Conservation (phyloP, 768 basidiomycete genomes). For the Leccinum rimulosum region DNA sequence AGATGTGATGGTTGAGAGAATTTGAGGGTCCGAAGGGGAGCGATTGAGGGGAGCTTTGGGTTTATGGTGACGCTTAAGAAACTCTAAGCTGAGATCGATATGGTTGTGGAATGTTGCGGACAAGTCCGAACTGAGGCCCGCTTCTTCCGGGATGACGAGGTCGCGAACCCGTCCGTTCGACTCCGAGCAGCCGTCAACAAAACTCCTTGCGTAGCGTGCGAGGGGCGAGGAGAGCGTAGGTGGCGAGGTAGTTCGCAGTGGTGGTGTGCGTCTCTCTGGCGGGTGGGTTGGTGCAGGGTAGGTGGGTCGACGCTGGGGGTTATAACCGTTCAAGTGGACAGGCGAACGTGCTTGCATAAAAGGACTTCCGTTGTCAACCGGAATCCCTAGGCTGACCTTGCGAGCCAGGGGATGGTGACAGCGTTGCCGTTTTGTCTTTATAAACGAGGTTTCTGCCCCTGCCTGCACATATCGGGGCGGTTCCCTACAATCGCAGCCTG, state of each 20-base stretch:
- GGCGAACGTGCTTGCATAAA: conserved; percentile 38
- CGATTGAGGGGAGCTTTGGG: conserved; percentile 44
- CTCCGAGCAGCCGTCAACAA: conserved; percentile 7
- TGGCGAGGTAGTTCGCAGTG: conserved; percentile 4
- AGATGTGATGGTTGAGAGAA: conserved; percentile 64
- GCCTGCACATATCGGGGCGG: conserved; percentile 31
- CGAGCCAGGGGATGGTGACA: conserved; percentile 11
- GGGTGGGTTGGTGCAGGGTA: conserved; percentile 13
- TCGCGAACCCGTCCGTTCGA: conserved; percentile 25
- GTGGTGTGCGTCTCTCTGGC: conserved; percentile 5
- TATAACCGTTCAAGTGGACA: conserved; percentile 21
- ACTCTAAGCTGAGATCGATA: conserved; percentile 38
- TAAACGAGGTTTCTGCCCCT: conserved; percentile 26
- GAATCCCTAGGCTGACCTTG: conserved; percentile 8
- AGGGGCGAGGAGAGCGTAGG: conserved; percentile 23
- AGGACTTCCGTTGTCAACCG: conserved; percentile 8
- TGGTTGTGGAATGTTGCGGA: conserved; percentile 30
- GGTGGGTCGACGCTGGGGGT: conserved; percentile 14
- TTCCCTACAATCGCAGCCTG: conserved; percentile 9
- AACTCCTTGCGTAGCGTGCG: conserved; percentile 12
- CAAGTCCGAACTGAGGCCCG: conserved; percentile 31
- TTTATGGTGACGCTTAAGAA: conserved; percentile 64
- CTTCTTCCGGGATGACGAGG: conserved; percentile 31
- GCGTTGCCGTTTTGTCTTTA: conserved; percentile 28
- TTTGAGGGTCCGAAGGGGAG: conserved; percentile 48